Evolutionary conservation across 2,329 filamentous ascomycete species (phyloP).

Genomic region (Hypoxylon rubiginosum): DNA sequence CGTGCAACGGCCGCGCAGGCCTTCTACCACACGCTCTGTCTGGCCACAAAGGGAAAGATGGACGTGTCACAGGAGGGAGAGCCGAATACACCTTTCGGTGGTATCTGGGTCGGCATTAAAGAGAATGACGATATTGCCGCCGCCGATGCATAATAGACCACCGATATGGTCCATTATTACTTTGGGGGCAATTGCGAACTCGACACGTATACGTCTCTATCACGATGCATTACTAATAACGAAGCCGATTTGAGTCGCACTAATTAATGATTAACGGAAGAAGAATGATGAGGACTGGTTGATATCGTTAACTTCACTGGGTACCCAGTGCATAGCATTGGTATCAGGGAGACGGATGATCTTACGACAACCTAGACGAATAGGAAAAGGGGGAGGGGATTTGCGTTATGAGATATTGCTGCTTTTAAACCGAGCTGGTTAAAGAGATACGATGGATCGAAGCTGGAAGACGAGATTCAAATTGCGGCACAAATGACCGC

Average conservation of each 20-base stretch:
- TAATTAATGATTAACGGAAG: neutral
- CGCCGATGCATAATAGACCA: neutral
- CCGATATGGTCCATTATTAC: neutral
- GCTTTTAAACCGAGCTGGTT: neutral
- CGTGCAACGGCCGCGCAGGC: conserved; percentile 78
- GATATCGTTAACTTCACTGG: neutral
- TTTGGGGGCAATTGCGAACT: no score
- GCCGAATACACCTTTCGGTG: conserved; percentile 59
- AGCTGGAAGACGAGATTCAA: neutral
- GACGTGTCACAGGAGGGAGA: conserved; percentile 70
- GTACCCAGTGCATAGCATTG: neutral
- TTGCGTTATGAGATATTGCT: neutral
- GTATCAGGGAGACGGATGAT: neutral
- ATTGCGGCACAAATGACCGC: neutral
- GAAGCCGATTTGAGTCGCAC: neutral
- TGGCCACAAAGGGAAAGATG: conserved; percentile 76
- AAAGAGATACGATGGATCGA: neutral
- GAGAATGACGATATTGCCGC: neutral
- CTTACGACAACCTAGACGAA: neutral
- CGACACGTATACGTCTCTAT: neutral
- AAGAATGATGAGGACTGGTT: neutral
- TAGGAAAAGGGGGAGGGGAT: neutral
- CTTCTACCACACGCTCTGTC: conserved; percentile 78
- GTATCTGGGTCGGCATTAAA: conserved; percentile 60
- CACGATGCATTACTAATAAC: neutral